Conservation (phyloP, 805 yeast species). For the Sugiyamaella valdiviana region DNA sequence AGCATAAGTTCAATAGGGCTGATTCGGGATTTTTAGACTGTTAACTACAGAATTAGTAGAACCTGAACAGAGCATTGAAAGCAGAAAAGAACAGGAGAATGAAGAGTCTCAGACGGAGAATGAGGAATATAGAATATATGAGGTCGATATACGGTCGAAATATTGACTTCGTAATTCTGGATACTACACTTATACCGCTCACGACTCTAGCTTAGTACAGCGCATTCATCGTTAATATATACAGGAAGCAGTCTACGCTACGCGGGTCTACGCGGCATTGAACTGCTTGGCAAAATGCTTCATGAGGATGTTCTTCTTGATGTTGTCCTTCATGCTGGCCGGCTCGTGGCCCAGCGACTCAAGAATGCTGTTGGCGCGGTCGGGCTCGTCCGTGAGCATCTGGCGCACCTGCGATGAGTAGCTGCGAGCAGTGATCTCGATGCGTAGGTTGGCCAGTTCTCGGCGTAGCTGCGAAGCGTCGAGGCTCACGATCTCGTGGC, state of each 20-base stretch:
- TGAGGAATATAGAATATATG: too few relatives aligned
- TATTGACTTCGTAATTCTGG: too few relatives aligned
- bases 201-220: too few relatives aligned
- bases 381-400: conserved; percentile 31
- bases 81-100: too few relatives aligned
- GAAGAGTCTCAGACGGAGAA: too few relatives aligned
- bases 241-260: background rate
- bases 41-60: too few relatives aligned
- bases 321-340: conserved; percentile 40
- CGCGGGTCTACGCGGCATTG: conserved; percentile 2
- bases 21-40: too few relatives aligned
- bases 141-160: too few relatives aligned
- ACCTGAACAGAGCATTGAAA: too few relatives aligned
- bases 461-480: conserved; percentile 37
- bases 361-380: conserved; percentile 35
- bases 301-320: conserved; percentile 66
- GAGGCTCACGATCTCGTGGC: conserved; percentile 36
- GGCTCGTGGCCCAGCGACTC: conserved; percentile 36
- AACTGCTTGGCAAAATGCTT: conserved; percentile 46
- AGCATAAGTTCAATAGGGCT: conserved; percentile 18
- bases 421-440: conserved; percentile 25
- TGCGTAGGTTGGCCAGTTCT: conserved; percentile 34
- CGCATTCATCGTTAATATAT: background rate
- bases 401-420: conserved; percentile 24
- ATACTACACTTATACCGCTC: too few relatives aligned